Evolutionary conservation across 441 rosid species (phyloP).

Genomic region (Populus trichocarpa): DNA sequence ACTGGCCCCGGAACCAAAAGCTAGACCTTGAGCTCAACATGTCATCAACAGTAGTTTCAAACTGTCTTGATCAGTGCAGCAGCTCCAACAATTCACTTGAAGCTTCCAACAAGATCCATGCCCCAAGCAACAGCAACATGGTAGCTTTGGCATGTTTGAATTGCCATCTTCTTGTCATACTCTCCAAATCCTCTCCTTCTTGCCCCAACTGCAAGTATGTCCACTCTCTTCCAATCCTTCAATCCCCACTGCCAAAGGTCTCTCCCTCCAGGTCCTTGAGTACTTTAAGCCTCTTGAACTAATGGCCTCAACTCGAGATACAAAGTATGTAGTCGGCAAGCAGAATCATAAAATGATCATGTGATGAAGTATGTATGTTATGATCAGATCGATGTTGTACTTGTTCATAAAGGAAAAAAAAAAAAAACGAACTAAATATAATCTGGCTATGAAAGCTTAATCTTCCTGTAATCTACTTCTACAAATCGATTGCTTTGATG

Average conservation of each 20-base stretch:
- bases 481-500: too few species aligned
- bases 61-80: not conserved
- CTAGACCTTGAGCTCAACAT: constrained; percentile 51
- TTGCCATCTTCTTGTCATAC: constrained; percentile 53
- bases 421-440: not conserved
- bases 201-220: constrained; percentile 55
- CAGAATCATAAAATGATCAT: not conserved
- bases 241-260: constrained; percentile 22
- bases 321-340: not conserved
- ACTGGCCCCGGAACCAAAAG: constrained; percentile 38
- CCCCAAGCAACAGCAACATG: constrained; percentile 25
- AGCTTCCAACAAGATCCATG: constrained; percentile 4
- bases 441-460: not conserved
- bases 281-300: constrained; percentile 48
- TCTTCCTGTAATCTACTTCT: not conserved
- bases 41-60: constrained; percentile 11
- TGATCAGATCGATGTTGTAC: not conserved
- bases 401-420: not conserved
- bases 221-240: constrained; percentile 38
- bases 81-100: not conserved
- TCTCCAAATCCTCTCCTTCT: constrained; percentile 45
- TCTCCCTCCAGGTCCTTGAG: constrained; percentile 20
- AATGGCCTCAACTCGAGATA: not conserved
- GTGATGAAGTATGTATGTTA: not conserved
- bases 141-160: constrained; percentile 50